Evolutionary conservation across 2,329 filamentous ascomycete species (phyloP).

Genomic region (Penicillium sp.): DNA sequence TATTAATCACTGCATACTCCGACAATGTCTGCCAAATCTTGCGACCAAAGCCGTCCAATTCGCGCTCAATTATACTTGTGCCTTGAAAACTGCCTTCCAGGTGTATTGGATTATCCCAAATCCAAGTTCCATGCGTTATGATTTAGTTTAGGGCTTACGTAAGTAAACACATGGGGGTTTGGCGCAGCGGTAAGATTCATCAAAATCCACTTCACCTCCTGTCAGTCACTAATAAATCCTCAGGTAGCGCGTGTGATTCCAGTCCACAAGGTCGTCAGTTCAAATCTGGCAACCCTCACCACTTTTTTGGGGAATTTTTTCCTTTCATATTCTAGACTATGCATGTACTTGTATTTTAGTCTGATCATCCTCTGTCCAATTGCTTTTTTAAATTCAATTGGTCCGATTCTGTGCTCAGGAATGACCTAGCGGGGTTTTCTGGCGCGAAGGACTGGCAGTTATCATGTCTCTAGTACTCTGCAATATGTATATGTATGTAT

Average conservation of each 20-base stretch:
- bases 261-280: constrained; percentile 13
- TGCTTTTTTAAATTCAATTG: background rate
- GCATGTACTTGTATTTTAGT: no score
- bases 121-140: background rate
- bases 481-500: no score
- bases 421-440: background rate
- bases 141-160: background rate
- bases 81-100: background rate
- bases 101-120: background rate
- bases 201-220: background rate
- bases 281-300: constrained; percentile 12
- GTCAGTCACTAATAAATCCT: constrained; percentile 4
- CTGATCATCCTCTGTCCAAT: no score
- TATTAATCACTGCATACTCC: background rate
- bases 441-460: no score
- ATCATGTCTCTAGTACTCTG: no score
- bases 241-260: constrained; percentile 3
- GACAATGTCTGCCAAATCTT: background rate
- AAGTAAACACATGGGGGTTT: background rate
- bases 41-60: background rate
- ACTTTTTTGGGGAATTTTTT: background rate
- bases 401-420: background rate
- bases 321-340: background rate
- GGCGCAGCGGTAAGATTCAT: constrained; percentile 2
- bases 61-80: background rate